Percentiles rank a stretch among this genome's conserved stretches.
These are phyloP conservation scores for Lactarius hengduanensis DNA, from an alignment of 768 basidiomycete species.

Conservation along the genomic window DNA sequence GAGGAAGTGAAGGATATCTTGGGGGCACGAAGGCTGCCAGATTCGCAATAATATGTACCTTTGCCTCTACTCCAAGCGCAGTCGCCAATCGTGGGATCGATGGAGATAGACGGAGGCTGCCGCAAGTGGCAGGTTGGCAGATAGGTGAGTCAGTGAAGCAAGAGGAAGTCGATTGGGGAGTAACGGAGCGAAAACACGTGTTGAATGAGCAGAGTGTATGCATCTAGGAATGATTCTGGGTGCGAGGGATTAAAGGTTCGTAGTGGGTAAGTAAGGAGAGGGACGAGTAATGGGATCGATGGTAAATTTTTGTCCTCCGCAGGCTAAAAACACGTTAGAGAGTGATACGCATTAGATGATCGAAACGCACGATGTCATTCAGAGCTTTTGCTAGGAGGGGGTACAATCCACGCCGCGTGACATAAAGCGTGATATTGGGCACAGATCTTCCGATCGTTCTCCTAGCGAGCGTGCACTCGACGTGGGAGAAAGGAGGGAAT, in stretches of 20 bases:
- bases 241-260: slow-evolving; percentile 24
- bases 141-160: slow-evolving; percentile 59
- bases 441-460: slow-evolving; percentile 15
- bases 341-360: not conserved
- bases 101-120: slow-evolving; percentile 38
- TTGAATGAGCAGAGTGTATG: slow-evolving; percentile 17
- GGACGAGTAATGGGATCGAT: slow-evolving; percentile 48
- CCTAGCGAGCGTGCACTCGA: slow-evolving; percentile 13
- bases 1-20: slow-evolving; percentile 52
- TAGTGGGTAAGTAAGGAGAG: slow-evolving; percentile 69
- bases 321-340: slow-evolving; percentile 42
- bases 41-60: slow-evolving; percentile 71
- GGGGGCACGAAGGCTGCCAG: slow-evolving; percentile 62
- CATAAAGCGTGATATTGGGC: slow-evolving; percentile 10
- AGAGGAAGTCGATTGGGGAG: slow-evolving; percentile 75
- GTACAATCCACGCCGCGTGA: slow-evolving; percentile 14
- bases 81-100: slow-evolving; percentile 27
- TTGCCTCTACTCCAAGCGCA: slow-evolving; percentile 33
- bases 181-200: slow-evolving; percentile 46
- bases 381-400: slow-evolving; percentile 41
- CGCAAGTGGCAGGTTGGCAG: slow-evolving; percentile 59
- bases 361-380: slow-evolving; percentile 48
- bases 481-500: slow-evolving; percentile 18
- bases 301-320: slow-evolving; percentile 56
- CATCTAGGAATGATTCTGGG: slow-evolving; percentile 18